Evolutionary conservation across 306 rosid genomes (phyloP), one percentile per base, ranked within the genome.

Genomic region (Ammopiptanthus mongolicus): DNA sequence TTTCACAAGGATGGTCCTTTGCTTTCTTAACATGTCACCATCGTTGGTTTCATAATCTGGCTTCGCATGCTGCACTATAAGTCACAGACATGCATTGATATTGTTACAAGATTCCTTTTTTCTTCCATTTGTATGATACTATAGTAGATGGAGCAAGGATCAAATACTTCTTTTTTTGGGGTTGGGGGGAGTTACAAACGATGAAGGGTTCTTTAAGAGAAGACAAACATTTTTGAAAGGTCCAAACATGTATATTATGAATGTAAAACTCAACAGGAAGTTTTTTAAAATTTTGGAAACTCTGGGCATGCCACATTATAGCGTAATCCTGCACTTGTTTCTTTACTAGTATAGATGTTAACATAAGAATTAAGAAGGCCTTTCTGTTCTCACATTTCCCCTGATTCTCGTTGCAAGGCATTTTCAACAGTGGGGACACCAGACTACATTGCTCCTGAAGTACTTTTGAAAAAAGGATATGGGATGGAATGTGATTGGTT

Each of bases 401-500:
- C 57, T 71, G 69, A 74, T 64, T 79, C 46, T 62, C 37, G 21
- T 65, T 80, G 73, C 62, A 67, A 94, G 98, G 98, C 98, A 77
- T 95, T 95, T 87, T 91, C 98, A 79, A 95, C 98, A 19, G 98
- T 95, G 74, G 98, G 98, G 82, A 95, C 98, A 56, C 97, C 98
- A 2, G 98, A 95, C 75, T 95, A 95, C 82, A 95, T 95, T 82
- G 98, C 98, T 71, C 98, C 98, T 74, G 98, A 95, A 88, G 98
- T 95, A 57, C 81, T 91, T 65, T 52, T 91, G 86, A 95, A 95
- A 77, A 95, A 95, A 78, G 98, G 98, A 90, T 95, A 95, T 80
- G 98, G 98, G 75, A 95, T 95, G 97, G 98, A 95, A 84, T 95
- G 98, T 36, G 98, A 95, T 82, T 95, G 98, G 98, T 95, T 77